Base-by-base conservation (phyloP, 306 rosid species). In the Canavalia ensiformis region DNA sequence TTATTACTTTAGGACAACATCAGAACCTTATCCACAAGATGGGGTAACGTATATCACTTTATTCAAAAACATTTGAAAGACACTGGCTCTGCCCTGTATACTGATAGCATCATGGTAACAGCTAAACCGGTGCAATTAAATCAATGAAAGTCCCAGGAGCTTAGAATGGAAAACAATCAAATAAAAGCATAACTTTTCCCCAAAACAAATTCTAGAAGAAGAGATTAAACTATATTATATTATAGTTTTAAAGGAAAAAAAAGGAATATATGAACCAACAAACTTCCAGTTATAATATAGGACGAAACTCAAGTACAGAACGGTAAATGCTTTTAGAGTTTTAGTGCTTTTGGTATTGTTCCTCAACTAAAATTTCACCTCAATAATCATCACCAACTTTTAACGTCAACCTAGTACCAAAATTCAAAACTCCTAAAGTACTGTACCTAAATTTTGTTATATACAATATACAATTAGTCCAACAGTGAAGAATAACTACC, bases 401-500 rank as follows among this genome's bases (percentile, higher is more conserved):
- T 18, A 18, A 18, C 25, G 25, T 18, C 25, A 18, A 18, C 25
- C 25, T 18, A 18, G 41, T 37, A 4, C 41, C 41, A 37, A 37
- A 37, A 37, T 4, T 37, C 41, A 2, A 37, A 37, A 37, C 41
- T 37, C 41, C 41, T 37, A 18, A 18, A 18, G 25, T 18, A 18
- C 25, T 37, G 41, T 37, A 37, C 41, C 41, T 37, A 37, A 37
- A 4, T 37, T 37, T 2, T 37, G 41, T 4, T 37, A 2, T 37
- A 2, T 13, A 68, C 34, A 57, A 66, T 3, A 59, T 10, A 8
- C 11, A 78, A 85, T 39, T 59, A 62, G 35, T 33, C 18, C 12
- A 64, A 28, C n/a, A 52, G 4, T 5, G 37, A 60, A 37, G 56
- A 75, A 41, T 1, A 75, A 66, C 25, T 73, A 94, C 95, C 95